Conservation (phyloP, 805 yeast species). For the Candida nitratophila region DNA sequence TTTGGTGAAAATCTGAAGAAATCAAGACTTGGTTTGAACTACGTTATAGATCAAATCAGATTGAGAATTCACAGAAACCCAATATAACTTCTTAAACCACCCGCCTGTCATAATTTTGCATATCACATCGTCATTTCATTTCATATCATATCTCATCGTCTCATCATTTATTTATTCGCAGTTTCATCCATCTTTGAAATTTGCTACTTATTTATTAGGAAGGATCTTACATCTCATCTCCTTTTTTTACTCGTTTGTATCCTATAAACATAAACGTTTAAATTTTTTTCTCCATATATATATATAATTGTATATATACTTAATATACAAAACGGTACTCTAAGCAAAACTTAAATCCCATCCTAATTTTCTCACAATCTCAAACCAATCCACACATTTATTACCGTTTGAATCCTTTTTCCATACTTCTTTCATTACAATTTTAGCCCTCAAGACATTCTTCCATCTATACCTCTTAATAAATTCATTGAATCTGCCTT, state of each 20-base stretch:
- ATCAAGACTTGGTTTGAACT: conserved; percentile 65
- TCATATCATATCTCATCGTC: too few relatives aligned
- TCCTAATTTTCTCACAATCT: conserved; percentile 53
- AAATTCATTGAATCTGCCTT: conserved; percentile 44
- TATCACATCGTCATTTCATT: too few relatives aligned
- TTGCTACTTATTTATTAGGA: too few relatives aligned
- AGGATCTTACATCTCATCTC: too few relatives aligned
- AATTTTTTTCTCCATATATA: too few relatives aligned
- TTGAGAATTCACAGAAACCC: conserved; percentile 8
- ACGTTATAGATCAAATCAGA: conserved; percentile 55
- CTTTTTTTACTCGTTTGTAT: too few relatives aligned
- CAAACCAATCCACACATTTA: conserved; percentile 66
- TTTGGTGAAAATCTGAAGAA: conserved; percentile 62
- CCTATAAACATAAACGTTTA: too few relatives aligned
- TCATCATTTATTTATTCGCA: too few relatives aligned
- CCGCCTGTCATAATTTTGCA: too few relatives aligned
- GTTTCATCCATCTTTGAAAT: too few relatives aligned
- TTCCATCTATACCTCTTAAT: conserved; percentile 62
- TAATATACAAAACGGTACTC: too few relatives aligned
- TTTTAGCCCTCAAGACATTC: conserved; percentile 42
- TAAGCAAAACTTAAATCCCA: conserved; percentile 76
- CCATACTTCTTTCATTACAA: conserved; percentile 44
- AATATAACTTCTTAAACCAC: conserved; percentile 1
- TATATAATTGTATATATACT: too few relatives aligned
- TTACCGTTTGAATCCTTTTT: conserved; percentile 42